phyloP scores from a whole-genome alignment of 2,329 filamentous ascomycete species.

The Eutypa lata region DNA sequence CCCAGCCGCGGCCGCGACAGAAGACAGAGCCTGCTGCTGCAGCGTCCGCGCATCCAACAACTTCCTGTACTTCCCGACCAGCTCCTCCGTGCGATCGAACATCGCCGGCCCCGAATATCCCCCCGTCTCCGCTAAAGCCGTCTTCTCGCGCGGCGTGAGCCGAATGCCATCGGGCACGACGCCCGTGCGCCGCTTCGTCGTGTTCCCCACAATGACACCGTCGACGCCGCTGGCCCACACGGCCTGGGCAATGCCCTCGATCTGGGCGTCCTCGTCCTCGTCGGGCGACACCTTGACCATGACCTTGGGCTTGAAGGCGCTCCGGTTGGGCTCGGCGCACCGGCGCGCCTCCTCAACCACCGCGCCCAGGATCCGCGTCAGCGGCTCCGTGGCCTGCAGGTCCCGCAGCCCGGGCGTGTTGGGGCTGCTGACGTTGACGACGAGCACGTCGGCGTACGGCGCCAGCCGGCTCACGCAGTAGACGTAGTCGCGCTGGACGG shows the following conservation, averaged over 20 bases:
- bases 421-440: slow-evolving; percentile 95
- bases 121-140: slow-evolving; percentile 70
- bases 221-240: slow-evolving; percentile 83
- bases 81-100: slow-evolving; percentile 73
- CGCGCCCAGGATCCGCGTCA: slow-evolving; percentile 75
- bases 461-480: slow-evolving; percentile 81
- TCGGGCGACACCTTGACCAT: slow-evolving; percentile 99
- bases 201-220: slow-evolving; percentile 96
- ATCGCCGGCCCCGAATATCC: slow-evolving; percentile 90
- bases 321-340: slow-evolving; percentile 39
- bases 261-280: slow-evolving; percentile 80
- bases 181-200: slow-evolving; percentile 77
- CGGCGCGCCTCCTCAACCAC: slow-evolving; percentile 76
- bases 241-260: slow-evolving; percentile 84
- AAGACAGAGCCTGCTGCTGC: slow-evolving; percentile 26
- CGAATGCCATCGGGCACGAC: slow-evolving; percentile 64
- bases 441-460: slow-evolving; percentile 89
- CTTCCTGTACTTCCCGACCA: slow-evolving; percentile 77
- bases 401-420: slow-evolving; percentile 91
- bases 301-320: slow-evolving; percentile 74
- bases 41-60: slow-evolving; percentile 56
- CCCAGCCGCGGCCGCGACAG: too few species aligned
- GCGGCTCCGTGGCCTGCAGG: slow-evolving; percentile 78
- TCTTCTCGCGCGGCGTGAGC: slow-evolving; percentile 64
- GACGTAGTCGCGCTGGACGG: slow-evolving; percentile 80